Evolutionary conservation across 164 flowering plant genomes (phyloP), one percentile per base, ranked within the genome.

Genomic region (Warburgia ugandensis): DNA sequence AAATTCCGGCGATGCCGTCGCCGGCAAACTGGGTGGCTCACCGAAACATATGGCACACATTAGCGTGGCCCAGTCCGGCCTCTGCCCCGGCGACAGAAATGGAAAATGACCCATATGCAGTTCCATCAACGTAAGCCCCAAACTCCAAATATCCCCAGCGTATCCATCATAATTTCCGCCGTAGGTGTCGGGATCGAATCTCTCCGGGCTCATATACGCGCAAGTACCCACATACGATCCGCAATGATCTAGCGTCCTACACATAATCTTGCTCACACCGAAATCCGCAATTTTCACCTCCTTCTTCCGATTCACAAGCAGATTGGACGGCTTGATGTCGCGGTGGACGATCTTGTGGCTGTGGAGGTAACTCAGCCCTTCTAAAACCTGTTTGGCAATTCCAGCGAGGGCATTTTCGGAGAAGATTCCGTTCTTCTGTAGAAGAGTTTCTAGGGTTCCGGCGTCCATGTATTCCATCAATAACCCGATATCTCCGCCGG

Each of bases 141-240:
- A 53, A 55, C 91, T 81, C 95, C 95, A 86, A 0, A 86, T 67
- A 48, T 86, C 95, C 0, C 70, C 84, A 2, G 87, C 77, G 40
- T 73, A 86, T 0, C 79, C 95, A 22, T 83, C 53, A 55, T 81
- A 83, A 20, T 66, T 70, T 0, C 61, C 68, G 1, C 88, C 88
- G 49, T 74, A 68, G 0, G 76, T 55, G 6, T 80, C 88, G 12
- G 91, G 86, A 40, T 86, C 84, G 67, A 86, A 81, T 42, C 91
- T 56, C 54, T 86, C 95, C 0, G 91, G 95, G 41, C 95, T 86
- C 96, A 86, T 86, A 62, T 86, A 86, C 0, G 91, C 92, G 47
- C 80, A 78, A 0, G 96, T 86, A 2, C 92, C 96, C 1, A 84
- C 92, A 58, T 74, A 83, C 4, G 92, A 81, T 28, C 72, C 77